Evolutionary conservation across 129 eudicot species (phyloP).

Genomic region (Flaveria sonorensis): DNA sequence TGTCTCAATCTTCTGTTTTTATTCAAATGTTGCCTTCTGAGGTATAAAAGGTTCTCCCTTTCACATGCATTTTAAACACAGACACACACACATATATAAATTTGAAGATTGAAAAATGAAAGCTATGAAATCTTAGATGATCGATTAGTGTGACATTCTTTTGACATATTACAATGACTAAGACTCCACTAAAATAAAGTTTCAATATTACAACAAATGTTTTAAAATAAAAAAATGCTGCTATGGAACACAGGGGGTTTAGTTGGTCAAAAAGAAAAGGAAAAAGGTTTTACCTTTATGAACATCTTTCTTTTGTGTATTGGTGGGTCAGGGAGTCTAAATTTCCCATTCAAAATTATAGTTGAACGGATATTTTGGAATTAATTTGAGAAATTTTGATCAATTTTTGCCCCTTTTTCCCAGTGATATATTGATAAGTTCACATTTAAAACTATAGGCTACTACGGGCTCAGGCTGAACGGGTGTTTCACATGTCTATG

Average conservation of each 20-base stretch:
- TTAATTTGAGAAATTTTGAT: too few relatives aligned
- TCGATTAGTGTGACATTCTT: not conserved
- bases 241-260: not conserved
- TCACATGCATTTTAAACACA: conserved; percentile 17
- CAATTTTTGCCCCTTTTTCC: too few relatives aligned
- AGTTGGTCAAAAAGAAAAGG: not conserved
- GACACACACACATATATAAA: not conserved
- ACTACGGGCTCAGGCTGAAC: not conserved
- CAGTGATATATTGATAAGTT: too few relatives aligned
- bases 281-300: not conserved
- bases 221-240: not conserved
- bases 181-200: too few relatives aligned
- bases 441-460: too few relatives aligned
- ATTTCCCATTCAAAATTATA: too few relatives aligned
- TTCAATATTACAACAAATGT: not conserved
- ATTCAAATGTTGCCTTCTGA: conserved; percentile 14
- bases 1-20: not conserved
- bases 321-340: too few relatives aligned
- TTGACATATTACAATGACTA: too few relatives aligned
- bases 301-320: too few relatives aligned
- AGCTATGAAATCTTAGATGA: not conserved
- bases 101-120: not conserved
- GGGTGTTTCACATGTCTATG: not conserved
- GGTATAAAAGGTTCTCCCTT: conserved; percentile 11
- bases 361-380: too few relatives aligned